A percentile compares a stretch with the other conserved stretches of the same genome.
phyloP scores from a whole-genome alignment of 2,329 filamentous ascomycete species.

The Calonectria hawksworthii region DNA sequence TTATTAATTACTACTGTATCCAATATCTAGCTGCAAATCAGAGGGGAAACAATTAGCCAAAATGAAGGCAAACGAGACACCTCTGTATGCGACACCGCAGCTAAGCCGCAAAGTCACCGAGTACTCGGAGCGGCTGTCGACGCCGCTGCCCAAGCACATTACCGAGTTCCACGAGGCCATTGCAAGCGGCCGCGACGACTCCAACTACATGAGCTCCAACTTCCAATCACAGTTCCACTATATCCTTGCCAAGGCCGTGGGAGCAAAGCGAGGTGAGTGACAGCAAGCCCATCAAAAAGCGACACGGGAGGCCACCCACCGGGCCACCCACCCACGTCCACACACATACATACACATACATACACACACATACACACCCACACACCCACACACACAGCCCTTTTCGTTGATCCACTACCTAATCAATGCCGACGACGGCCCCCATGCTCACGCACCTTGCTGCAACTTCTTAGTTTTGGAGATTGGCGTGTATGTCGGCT shows the following conservation, averaged over 20 bases:
- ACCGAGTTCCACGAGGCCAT: conserved; percentile 56
- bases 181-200: conserved; percentile 43
- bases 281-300: background rate
- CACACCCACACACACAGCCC: background rate
- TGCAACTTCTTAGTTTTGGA: conserved; percentile 57
- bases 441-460: background rate
- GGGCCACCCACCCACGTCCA: background rate
- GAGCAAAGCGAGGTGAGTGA: conserved; percentile 56
- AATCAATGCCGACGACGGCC: background rate
- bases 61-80: conserved; percentile 57
- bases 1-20: background rate
- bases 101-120: conserved; percentile 57
- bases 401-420: background rate
- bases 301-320: background rate
- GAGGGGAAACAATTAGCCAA: conserved; percentile 20
- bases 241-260: conserved; percentile 57
- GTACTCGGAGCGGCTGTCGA: conserved; percentile 60
- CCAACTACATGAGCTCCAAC: conserved; percentile 57
- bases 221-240: conserved; percentile 58
- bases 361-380: too few species aligned
- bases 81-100: conserved; percentile 58
- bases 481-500: conserved; percentile 64
- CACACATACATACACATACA: background rate
- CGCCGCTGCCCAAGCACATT: conserved; percentile 57
- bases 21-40: background rate